A percentile compares a stretch with the other conserved stretches of the same genome.
These are phyloP conservation scores for Friedmanniomyces simplex DNA, from an alignment of 495 filamentous ascomycete species.

Conservation along the genomic window DNA sequence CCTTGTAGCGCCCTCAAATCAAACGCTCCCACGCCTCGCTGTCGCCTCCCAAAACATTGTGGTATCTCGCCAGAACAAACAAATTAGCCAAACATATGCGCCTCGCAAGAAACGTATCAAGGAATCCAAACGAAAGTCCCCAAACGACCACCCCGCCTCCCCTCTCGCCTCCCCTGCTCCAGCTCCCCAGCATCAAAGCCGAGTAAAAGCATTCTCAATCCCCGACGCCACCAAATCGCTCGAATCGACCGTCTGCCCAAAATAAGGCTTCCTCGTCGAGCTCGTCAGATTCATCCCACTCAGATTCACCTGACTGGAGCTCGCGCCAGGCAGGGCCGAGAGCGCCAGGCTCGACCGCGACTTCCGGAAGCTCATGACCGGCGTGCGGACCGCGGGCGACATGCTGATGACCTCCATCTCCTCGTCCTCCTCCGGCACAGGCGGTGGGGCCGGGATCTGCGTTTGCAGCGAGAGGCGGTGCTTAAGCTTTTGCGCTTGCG, in stretches of 20 bases:
- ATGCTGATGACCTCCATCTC: slow-evolving; percentile 14
- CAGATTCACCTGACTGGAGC: neutral
- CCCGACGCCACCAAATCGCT: slow-evolving; percentile 14
- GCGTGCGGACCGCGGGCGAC: slow-evolving; percentile 7
- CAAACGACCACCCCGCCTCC: neutral
- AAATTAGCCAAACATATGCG: too few relatives aligned
- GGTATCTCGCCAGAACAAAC: neutral
- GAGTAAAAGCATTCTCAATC: slow-evolving; percentile 18
- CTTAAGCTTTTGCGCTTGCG: neutral
- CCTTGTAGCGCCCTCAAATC: too few relatives aligned
- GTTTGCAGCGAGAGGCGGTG: slow-evolving; percentile 7
- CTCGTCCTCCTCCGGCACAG: slow-evolving; percentile 6
- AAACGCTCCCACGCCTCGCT: neutral
- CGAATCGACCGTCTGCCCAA: slow-evolving; percentile 12
- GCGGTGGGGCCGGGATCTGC: neutral
- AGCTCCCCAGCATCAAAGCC: neutral
- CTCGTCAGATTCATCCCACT: slow-evolving; percentile 14
- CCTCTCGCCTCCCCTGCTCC: too few relatives aligned
- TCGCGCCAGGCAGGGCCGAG: neutral
- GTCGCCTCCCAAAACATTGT: neutral
- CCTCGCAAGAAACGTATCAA: neutral
- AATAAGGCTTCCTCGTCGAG: slow-evolving; percentile 1
- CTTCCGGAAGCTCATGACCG: neutral
- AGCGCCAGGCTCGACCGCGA: slow-evolving; percentile 6
- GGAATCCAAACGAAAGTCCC: neutral